phyloP scores from a whole-genome alignment of 1,284 basidiomycete genomes.

The Pascua sp. region DNA sequence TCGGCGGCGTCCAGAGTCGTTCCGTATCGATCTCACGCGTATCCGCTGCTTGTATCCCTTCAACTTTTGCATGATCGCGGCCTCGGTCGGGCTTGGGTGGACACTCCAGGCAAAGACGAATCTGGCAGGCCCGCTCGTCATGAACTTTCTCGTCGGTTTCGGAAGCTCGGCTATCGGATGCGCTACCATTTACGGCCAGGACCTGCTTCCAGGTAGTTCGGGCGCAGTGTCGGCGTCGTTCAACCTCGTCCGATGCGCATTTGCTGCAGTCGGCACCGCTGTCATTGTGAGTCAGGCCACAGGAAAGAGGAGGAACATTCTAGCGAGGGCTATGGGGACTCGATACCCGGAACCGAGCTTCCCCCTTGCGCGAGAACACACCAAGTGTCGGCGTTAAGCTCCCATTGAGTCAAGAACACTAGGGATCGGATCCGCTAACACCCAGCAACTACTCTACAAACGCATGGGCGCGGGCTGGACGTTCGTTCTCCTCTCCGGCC shows the following conservation, averaged over 20 bases:
- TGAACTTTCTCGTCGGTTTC: constrained; percentile 38
- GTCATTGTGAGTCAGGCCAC: constrained; percentile 12
- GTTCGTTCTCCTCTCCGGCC: constrained; percentile 41
- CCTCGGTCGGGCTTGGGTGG: constrained; percentile 37
- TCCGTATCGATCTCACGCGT: constrained; percentile 38
- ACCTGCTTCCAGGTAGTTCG: constrained; percentile 41
- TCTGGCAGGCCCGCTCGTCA: constrained; percentile 34
- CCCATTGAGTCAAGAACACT: too few relatives aligned
- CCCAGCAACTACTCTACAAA: constrained; percentile 33
- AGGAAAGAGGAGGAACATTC: too few relatives aligned
- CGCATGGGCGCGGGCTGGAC: constrained; percentile 45
- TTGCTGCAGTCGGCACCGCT: constrained; percentile 45
- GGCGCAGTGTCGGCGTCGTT: constrained; percentile 47
- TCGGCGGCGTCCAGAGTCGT: constrained; percentile 31
- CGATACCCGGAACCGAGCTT: not conserved
- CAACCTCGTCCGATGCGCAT: constrained; percentile 46
- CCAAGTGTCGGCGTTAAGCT: not conserved
- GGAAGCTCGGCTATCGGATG: constrained; percentile 32
- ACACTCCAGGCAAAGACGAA: constrained; percentile 34
- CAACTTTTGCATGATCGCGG: constrained; percentile 3
- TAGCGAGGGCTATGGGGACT: too few relatives aligned
- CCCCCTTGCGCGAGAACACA: not conserved
- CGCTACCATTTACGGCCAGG: constrained; percentile 44
- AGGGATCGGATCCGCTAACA: not conserved
- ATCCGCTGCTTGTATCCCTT: constrained; percentile 34